Conservation (phyloP, 129 eudicot genomes). For the Escallonia rubra region DNA sequence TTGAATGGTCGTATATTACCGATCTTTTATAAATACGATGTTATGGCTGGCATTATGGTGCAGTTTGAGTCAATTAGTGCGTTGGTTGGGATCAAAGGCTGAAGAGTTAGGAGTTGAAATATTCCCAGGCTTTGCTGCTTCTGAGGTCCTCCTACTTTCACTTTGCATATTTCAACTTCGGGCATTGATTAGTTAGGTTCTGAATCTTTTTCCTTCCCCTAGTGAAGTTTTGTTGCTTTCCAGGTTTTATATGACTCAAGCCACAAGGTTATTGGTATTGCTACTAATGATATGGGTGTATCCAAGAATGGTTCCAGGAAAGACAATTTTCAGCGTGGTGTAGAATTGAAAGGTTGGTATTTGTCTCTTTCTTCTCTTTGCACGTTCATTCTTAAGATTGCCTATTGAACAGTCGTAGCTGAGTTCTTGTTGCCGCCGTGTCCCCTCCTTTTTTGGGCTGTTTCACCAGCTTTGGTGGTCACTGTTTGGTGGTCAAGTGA, state of each 20-base stretch:
- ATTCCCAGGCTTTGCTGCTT: slow-evolving; percentile 98
- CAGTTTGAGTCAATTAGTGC: slow-evolving; percentile 95
- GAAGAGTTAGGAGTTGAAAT: slow-evolving; percentile 98
- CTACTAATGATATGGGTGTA: slow-evolving; percentile 97
- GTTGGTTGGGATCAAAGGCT: slow-evolving; percentile 93
- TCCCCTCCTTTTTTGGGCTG: neutral
- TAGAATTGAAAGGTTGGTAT: slow-evolving; percentile 75
- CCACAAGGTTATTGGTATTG: slow-evolving; percentile 81
- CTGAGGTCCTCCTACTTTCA: slow-evolving; percentile 50
- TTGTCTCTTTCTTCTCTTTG: neutral
- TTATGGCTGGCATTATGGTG: slow-evolving; percentile 11
- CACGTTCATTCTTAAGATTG: neutral
- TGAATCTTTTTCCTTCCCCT: neutral
- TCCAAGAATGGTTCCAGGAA: slow-evolving; percentile 74
- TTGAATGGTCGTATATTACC: too few relatives aligned
- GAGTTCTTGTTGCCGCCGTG: neutral
- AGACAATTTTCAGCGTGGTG: slow-evolving; percentile 85
- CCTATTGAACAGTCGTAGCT: too few relatives aligned
- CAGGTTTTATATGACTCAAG: slow-evolving; percentile 68
- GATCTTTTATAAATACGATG: too few relatives aligned
- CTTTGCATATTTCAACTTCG: neutral
- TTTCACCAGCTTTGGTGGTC: neutral
- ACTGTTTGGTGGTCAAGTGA: too few relatives aligned
- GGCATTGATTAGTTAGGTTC: neutral
- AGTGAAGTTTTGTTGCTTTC: neutral